Evolutionary conservation across 305 asterid genomes (phyloP).

Genomic region (Fraxinus floribunda): DNA sequence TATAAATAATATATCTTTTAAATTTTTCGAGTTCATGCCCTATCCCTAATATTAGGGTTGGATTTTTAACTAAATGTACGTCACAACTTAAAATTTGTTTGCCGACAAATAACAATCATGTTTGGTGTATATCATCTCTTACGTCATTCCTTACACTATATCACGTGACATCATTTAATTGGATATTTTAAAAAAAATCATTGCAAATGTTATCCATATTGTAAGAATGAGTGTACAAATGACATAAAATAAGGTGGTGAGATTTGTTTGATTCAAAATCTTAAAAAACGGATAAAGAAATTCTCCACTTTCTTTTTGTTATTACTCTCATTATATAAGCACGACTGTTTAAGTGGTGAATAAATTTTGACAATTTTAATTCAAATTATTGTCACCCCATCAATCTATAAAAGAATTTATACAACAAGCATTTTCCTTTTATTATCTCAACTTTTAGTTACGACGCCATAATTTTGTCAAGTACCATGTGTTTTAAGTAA

Average conservation of each 20-base stretch:
- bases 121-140: not conserved
- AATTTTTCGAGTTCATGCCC: not conserved
- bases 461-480: too few relatives aligned
- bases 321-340: not conserved
- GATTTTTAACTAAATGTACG: too few relatives aligned
- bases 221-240: not conserved
- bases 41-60: too few relatives aligned
- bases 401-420: not conserved
- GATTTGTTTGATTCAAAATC: not conserved
- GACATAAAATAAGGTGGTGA: not conserved
- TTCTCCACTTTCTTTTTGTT: not conserved
- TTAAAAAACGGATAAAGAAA: too few relatives aligned
- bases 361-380: not conserved
- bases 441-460: not conserved
- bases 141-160: not conserved
- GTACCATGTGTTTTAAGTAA: too few relatives aligned
- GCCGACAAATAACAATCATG: not conserved
- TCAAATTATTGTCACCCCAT: not conserved
- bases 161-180: not conserved
- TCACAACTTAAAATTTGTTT: not conserved
- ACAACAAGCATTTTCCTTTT: not conserved
- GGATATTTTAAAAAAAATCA: too few relatives aligned
- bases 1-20: too few relatives aligned
- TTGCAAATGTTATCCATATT: too few relatives aligned
- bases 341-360: not conserved